These are phyloP conservation scores for Stephania cephalantha DNA, from an alignment of 164 flowering plant species.

Conservation along the genomic window DNA sequence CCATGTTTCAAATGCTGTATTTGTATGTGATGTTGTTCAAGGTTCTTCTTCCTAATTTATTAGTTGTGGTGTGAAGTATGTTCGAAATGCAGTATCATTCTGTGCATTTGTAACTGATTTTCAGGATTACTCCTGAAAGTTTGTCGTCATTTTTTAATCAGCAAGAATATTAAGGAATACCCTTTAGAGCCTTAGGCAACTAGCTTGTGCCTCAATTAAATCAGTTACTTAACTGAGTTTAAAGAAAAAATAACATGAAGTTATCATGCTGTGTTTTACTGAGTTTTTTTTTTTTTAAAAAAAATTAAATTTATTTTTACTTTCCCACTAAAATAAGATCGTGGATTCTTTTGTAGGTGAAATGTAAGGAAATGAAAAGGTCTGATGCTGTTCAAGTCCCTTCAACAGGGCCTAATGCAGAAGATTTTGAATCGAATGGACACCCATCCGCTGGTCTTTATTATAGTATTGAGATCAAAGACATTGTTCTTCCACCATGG, in stretches of 20 bases:
- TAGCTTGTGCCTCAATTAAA: not conserved
- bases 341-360: slow-evolving; percentile 42
- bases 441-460: slow-evolving; percentile 34
- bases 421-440: slow-evolving; percentile 21
- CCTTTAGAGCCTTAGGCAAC: not conserved
- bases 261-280: not conserved
- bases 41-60: too few species aligned
- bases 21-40: too few species aligned
- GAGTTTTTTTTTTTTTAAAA: too few species aligned
- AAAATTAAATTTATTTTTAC: not conserved
- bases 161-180: not conserved
- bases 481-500: slow-evolving; percentile 80
- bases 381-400: slow-evolving; percentile 31
- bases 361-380: slow-evolving; percentile 66
- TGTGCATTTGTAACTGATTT: too few species aligned
- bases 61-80: too few species aligned
- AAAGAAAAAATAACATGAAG: too few species aligned
- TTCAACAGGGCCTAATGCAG: slow-evolving; percentile 24
- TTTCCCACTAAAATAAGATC: not conserved
- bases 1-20: too few species aligned
- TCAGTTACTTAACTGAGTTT: not conserved
- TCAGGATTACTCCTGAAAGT: too few species aligned
- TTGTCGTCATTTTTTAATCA: not conserved
- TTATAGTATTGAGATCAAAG: slow-evolving; percentile 76
- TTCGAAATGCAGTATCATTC: too few species aligned